A percentile compares a stretch with the other conserved stretches of the same genome.
Conservation (phyloP, 352 stramenopile genomes). For the Globisporangium orthogonon region DNA sequence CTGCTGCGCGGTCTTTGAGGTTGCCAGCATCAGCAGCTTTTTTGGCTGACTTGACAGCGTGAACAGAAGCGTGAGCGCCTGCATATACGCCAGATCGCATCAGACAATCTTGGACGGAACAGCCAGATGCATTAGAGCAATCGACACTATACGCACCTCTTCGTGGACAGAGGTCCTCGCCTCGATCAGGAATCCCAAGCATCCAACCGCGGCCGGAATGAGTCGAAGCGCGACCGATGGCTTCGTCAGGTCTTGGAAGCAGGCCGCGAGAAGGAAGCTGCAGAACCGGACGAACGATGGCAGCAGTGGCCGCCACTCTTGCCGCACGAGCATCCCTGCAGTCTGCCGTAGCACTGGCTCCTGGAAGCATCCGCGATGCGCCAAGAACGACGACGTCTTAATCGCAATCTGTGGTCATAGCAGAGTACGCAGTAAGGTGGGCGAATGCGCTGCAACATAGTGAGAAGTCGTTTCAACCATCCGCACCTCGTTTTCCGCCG, state of each 20-base stretch:
- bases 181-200: constrained; percentile 32
- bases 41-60: constrained; percentile 62
- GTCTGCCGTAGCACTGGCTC: constrained; percentile 23
- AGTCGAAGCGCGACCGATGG: constrained; percentile 25
- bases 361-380: constrained; percentile 31
- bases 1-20: constrained; percentile 20
- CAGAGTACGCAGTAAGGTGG: too few relatives aligned
- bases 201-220: constrained; percentile 32
- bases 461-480: not conserved
- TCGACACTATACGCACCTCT: constrained; percentile 30
- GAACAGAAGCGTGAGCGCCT: constrained; percentile 65
- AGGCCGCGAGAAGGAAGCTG: constrained; percentile 41
- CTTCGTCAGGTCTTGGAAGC: constrained; percentile 32
- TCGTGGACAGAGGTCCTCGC: constrained; percentile 34
- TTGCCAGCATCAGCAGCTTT: constrained; percentile 48
- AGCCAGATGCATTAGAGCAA: not conserved
- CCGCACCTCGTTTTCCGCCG: constrained; percentile 57
- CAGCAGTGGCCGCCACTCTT: constrained; percentile 39
- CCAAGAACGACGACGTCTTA: constrained; percentile 28
- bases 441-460: too few relatives aligned
- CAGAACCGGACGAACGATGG: constrained; percentile 46
- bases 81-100: not conserved
- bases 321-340: constrained; percentile 22
- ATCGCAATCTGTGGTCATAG: constrained; percentile 26
- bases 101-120: not conserved